phyloP scores from a whole-genome alignment of 768 basidiomycete genomes.

The Lactifluus piperatus region DNA sequence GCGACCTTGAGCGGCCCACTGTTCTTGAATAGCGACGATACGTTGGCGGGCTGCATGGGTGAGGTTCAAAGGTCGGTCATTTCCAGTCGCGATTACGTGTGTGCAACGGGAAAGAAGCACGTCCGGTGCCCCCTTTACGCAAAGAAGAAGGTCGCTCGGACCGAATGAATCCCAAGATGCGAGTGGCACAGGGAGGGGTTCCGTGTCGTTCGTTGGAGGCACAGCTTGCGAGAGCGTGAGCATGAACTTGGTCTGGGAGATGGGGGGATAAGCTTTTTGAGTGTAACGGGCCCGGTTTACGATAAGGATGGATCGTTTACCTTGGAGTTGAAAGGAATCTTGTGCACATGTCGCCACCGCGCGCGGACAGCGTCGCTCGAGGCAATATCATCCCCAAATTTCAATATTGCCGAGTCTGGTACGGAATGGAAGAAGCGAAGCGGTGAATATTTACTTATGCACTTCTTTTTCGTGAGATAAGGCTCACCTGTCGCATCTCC shows the following conservation, averaged over 20 bases:
- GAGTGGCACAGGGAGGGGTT: constrained; percentile 21
- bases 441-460: neutral
- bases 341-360: constrained; percentile 23
- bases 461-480: neutral
- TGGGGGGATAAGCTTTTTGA: constrained; percentile 12
- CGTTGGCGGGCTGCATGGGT: constrained; percentile 23
- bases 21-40: constrained; percentile 34
- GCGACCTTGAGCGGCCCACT: constrained; percentile 45
- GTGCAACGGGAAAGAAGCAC: constrained; percentile 36
- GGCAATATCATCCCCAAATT: constrained; percentile 34
- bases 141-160: constrained; percentile 26
- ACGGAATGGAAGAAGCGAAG: neutral
- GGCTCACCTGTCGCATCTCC: constrained; percentile 48
- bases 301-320: constrained; percentile 23
- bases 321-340: constrained; percentile 33
- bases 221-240: constrained; percentile 33
- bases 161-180: constrained; percentile 25
- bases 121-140: constrained; percentile 48
- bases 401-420: constrained; percentile 44
- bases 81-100: constrained; percentile 31
- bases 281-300: neutral
- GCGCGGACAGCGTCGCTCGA: constrained; percentile 6
- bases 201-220: neutral
- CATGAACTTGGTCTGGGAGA: constrained; percentile 44
- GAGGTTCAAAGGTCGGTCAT: constrained; percentile 30